Base-by-base conservation (phyloP, 345 rosid genomes). In the Brassica nigra region DNA sequence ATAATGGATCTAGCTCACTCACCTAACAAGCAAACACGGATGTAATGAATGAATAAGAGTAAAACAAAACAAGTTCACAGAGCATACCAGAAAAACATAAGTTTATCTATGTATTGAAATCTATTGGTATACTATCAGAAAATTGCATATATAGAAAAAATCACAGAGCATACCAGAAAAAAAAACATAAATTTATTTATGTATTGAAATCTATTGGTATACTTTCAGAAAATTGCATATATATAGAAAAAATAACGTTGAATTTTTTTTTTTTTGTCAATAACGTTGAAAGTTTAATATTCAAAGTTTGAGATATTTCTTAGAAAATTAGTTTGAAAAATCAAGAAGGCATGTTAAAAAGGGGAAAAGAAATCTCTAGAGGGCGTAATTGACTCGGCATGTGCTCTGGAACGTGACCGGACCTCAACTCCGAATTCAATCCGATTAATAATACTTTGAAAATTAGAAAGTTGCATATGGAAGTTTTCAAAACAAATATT, bases 341-440 rank as follows among this genome's bases (percentile, higher is more conserved):
- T 49, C 30, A 20, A 68, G 62, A 68, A 29, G 20, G 52, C 2
- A 6, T 52, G 28, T 12, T 23, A 4, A 20, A 68, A 69, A 30
- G 49, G 12, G 3, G 9, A 49, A 63, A 2, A 4, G 18, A 67
- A 52, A 54, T 11, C 68, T 74, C 79, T 10, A 80, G 72, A 75
- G 73, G 77, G 83, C 77, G 76, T 76, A 81, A 71, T 76, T 76
- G 80, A 76, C 80, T 66, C 65, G 83, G 83, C 80, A 81, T 76
- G 84, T 76, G 84, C 81, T 42, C 36, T 20, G 30, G 58, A 74
- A 74, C 75, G 68, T 76, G 84, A 81, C 81, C 81, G 84, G 84
- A 81, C 71, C 68, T 36, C 70, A 81, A 76, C 2, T 66, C 47
- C 7, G 47, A 81, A 76, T 81, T 72, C 81, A 81, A 81, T 44